A percentile compares a stretch with the other conserved stretches of the same genome.
phyloP scores from a whole-genome alignment of 139 green algal genomes.

The Chlamydomonas sp. region DNA sequence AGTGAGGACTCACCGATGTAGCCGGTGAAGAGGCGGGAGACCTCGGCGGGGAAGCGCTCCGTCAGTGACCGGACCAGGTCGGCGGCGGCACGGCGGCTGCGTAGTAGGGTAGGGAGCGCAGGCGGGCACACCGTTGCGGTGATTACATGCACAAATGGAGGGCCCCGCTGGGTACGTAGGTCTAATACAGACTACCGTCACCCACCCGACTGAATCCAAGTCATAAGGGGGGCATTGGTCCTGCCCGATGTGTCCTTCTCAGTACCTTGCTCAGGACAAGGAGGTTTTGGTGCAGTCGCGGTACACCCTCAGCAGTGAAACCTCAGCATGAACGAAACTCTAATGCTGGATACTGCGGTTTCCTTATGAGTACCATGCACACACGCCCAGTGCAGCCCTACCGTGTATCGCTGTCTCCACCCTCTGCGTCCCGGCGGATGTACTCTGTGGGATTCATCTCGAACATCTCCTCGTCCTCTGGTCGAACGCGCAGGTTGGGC shows the following conservation, averaged over 20 bases:
- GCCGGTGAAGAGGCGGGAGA: slow-evolving; percentile 86
- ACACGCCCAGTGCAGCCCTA: background rate
- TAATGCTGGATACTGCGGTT: too few species aligned
- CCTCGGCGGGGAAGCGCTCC: slow-evolving; percentile 80
- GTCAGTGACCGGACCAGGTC: slow-evolving; percentile 92
- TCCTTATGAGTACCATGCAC: too few species aligned
- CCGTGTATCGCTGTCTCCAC: slow-evolving; percentile 94
- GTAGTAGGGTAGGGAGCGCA: too few species aligned
- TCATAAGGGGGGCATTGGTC: too few species aligned
- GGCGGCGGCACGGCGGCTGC: slow-evolving; percentile 81
- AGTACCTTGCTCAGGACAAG: too few species aligned
- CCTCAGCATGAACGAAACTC: too few species aligned
- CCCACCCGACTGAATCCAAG: too few species aligned
- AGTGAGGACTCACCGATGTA: slow-evolving; percentile 60
- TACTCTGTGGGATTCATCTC: slow-evolving; percentile 87
- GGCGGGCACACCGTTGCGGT: background rate
- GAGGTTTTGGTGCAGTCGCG: too few species aligned
- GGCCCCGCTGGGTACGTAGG: too few species aligned
- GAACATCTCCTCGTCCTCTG: slow-evolving; percentile 55
- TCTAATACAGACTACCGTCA: too few species aligned
- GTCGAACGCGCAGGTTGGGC: slow-evolving; percentile 73
- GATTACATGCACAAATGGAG: background rate
- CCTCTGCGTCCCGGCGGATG: slow-evolving; percentile 94
- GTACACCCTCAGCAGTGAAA: too few species aligned
- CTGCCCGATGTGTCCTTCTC: too few species aligned